Base-by-base conservation (phyloP, 2,329 filamentous ascomycete species). In the Rhynchosporium secalis region DNA sequence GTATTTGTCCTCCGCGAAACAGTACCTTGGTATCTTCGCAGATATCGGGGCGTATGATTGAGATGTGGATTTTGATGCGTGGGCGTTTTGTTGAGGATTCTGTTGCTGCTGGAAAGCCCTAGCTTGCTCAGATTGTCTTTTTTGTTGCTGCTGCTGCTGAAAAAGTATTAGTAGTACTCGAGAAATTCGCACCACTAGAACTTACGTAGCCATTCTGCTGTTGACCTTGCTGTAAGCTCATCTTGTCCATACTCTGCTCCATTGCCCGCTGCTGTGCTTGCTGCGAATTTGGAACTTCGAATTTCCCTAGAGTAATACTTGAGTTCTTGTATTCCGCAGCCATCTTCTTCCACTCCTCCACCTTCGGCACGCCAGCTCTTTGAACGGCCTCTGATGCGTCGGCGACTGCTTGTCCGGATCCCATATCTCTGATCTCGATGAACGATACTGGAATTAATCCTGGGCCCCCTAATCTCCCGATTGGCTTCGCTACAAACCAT, bases 271-370 rank as follows among this genome's bases (percentile, higher is more conserved):
- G 79, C 43, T 69, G 72, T 65, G 66, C 73, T 69, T 83, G 79
- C 40, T 69, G 72, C 65, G 67, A 73, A 74, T 61, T 74, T 66
- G 84, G 81, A 62, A 78, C 81, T 71, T 94, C 91, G 69, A 96
- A 94, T 77, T 94, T 96, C 69, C 95, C 95, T 47, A 99, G 80
- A 0, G 93, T 94, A 74, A 99, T 98, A 77, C 95, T 98, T 75
- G 93, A 96, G 75, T 98, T 97, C 81, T 99, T 99, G 78, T 99
- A 99, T 67, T 97, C 94, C 61, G 94, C 94, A 0, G 95, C 93
- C 92, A 97, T 97, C 78, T 96, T 96, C 81, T 99, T 99, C 95
- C 95, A 99, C 72, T 99, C 95, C 74, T 99, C 95, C 3, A 99
- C 95, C 72, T 88, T 89, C 12, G 95, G 95, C 7, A 99, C 93